Conservation (phyloP, 129 eudicot genomes). For the Gnaphalium uliginosum region DNA sequence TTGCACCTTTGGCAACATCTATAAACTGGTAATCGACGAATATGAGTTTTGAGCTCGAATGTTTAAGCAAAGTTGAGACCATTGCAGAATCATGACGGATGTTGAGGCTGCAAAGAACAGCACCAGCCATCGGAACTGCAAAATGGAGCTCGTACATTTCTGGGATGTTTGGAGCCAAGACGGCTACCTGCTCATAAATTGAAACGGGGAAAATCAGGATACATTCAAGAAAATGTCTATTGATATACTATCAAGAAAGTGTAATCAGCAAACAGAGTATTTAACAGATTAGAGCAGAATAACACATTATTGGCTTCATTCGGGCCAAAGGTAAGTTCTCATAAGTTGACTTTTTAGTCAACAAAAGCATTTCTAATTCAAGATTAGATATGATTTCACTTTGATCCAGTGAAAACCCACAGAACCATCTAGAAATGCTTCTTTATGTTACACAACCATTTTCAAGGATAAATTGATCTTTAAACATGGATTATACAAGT, state of each 20-base stretch:
- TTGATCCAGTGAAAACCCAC: neutral
- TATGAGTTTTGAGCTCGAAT: constrained; percentile 31
- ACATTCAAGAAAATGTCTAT: neutral
- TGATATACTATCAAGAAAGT: no score
- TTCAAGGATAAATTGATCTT: neutral
- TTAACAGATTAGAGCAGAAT: neutral
- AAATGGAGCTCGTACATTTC: constrained; percentile 50
- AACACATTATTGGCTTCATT: neutral
- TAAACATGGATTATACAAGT: neutral
- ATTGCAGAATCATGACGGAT: constrained; percentile 44
- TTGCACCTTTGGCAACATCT: constrained; percentile 27
- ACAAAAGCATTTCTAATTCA: neutral
- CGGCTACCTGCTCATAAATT: constrained; percentile 34
- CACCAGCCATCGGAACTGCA: constrained; percentile 51
- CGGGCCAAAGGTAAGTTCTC: neutral
- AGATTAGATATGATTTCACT: neutral
- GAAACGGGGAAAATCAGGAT: neutral
- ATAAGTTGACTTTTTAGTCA: neutral
- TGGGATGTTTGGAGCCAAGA: constrained; percentile 44
- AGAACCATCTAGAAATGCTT: neutral
- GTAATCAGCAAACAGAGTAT: neutral
- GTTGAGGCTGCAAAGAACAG: constrained; percentile 42
- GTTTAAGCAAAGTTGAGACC: constrained; percentile 37
- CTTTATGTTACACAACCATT: neutral
- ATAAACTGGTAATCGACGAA: constrained; percentile 36